Base-by-base conservation (phyloP, 768 basidiomycete species). In the Trametes villosa region DNA sequence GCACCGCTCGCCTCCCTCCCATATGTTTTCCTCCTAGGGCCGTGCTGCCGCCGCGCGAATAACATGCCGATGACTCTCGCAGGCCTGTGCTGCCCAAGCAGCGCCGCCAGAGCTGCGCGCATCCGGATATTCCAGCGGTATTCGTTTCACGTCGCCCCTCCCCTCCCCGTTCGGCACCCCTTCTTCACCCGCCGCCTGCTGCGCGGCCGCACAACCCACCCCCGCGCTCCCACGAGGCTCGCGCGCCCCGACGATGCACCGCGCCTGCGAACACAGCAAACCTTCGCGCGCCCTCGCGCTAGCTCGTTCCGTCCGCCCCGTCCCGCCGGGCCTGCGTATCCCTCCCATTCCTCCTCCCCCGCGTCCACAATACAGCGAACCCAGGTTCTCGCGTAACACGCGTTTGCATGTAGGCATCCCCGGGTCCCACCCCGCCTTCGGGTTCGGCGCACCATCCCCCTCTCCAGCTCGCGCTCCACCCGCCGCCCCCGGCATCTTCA, bases 301-400 rank as follows among this genome's bases (percentile, higher is more conserved):
- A 60, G 59, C 59, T 38, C 15, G 22, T 54, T 60, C 53, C 52
- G 59, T 54, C 13, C 46, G 34, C 24, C n/a, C 53, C 47, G 53
- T 42, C 31, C 59, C 59, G 53, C 26, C 18, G 20, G n/a, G n/a
- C n/a, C 30, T 34, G 46, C 24, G 53, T 45, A 29, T 38, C 47
- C 18, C n/a, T 60, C 53, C 45, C 47, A 51, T 51, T 52, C n/a
- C 57, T 15, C 50, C 17, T 38, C 45, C 36, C 18, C 36, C 36
- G 18, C 36, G 18, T 15, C 36, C 20, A 26, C 38, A 40, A n/a
- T 41, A 29, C 41, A 59, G 4, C 30, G 20, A 31, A 11, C 22
- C 50, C 57, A 45, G 41, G 22, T 30, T 40, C 38, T 22, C 49
- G 42, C 38, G n/a, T 48, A 29, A 49, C 59, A 60, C 40, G 59